Evolutionary conservation across 192 early-diverging fungal genomes (phyloP), one percentile per base, ranked within the genome.

Genomic region (Glomus cerebriforme): DNA sequence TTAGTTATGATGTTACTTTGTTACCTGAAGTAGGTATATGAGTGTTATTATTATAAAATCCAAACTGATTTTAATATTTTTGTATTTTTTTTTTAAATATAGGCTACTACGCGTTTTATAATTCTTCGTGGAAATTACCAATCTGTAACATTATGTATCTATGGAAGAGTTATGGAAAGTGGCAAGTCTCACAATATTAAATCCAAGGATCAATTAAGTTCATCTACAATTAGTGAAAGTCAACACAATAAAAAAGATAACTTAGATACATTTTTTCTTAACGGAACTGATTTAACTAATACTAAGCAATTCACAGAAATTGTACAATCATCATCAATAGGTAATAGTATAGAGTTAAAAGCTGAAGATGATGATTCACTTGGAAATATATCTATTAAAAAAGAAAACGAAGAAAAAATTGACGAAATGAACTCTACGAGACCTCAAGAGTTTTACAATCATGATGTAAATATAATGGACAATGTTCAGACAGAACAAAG

Each of bases 81-180:
- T 19, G 13, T 22, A n/a, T 35, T n/a, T 22, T 39, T 35, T 35
- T n/a, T 22, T 39, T 35, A 39, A 68, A 10, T 39, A 37, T 47
- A 80, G 79, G 79, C 73, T n/a, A 75, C 73, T 26, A 80, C 79
- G 1, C 73, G 79, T 8, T 80, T 80, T 66, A 80, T 80, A 39
- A 80, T 80, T 27, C 35, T 80, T 17, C 70, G 79, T 2, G 79
- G 79, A 43, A 75, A 74, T 63, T 80, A 80, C 37, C 70, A 80
- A 17, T 13, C 59, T 63, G 71, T 80, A n/a, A 80, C 79, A 37
- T 27, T 80, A 26, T 80, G 79, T 66, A 77, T 80, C 17, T 80
- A 80, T 63, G 79, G 79, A 39, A 47, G 39, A 26, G 79, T 75
- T 7, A 19, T 80, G 29, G 79, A 80, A 62, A 66, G 32, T 45